These are phyloP conservation scores for Forsythia suspensa DNA, from an alignment of 257 asterid species.

Conservation along the genomic window DNA sequence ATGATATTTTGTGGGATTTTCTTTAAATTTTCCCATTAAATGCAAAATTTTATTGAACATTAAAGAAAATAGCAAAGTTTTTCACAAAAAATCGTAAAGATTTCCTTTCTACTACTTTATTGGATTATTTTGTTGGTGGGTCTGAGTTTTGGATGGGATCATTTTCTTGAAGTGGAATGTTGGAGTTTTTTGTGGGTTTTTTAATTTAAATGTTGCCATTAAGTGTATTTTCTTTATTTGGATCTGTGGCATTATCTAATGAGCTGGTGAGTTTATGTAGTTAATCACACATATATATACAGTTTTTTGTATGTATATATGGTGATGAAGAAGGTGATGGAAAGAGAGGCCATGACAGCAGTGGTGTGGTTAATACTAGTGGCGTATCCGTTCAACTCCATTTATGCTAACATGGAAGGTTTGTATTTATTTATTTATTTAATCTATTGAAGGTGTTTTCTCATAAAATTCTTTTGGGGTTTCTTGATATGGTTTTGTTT, in stretches of 20 bases:
- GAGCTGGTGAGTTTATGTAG: conserved; percentile 28
- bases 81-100: not conserved
- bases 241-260: conserved; percentile 52
- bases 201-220: not conserved
- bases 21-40: not conserved
- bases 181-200: conserved; percentile 25
- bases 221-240: conserved; percentile 37
- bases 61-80: conserved; percentile 16
- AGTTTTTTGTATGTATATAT: not conserved
- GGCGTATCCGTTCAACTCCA: conserved; percentile 46
- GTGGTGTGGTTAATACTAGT: conserved; percentile 56
- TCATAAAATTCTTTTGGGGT: not conserved
- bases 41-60: not conserved
- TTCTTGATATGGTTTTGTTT: conserved; percentile 12
- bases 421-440: conserved; percentile 26
- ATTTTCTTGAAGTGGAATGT: conserved; percentile 22
- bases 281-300: conserved; percentile 6
- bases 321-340: conserved; percentile 36
- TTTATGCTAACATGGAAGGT: conserved; percentile 93
- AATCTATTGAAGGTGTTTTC: not conserved
- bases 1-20: not conserved
- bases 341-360: conserved; percentile 40
- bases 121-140: not conserved
- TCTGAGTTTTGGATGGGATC: conserved; percentile 26
- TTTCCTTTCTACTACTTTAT: not conserved